Conservation (phyloP, 106 monocot genomes). For the Dioscorea alata region DNA sequence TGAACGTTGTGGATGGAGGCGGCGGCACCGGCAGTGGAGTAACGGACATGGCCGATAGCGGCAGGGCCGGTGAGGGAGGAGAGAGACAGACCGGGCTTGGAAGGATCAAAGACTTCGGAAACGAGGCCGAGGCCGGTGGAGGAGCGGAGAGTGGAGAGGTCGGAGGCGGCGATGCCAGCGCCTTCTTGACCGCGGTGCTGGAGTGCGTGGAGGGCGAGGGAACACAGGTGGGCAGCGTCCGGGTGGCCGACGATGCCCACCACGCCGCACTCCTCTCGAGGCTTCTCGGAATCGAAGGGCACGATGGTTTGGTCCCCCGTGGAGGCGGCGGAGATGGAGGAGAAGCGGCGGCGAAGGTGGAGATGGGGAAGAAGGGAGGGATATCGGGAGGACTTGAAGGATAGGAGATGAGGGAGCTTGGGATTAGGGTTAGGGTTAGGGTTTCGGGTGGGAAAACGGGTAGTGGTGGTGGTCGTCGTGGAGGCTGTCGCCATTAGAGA, state of each 20-base stretch:
- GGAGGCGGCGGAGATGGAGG: background rate
- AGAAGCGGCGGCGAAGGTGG: background rate
- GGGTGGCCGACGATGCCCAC: conserved; percentile 82
- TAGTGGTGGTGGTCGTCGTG: conserved; percentile 3
- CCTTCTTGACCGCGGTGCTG: conserved; percentile 96
- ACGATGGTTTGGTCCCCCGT: background rate
- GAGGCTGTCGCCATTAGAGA: conserved; percentile 14
- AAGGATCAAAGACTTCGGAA: conserved; percentile 60
- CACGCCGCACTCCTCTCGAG: conserved; percentile 92
- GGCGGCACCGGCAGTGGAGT: conserved; percentile 81
- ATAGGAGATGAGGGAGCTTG: background rate
- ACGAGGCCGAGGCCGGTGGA: conserved; percentile 80
- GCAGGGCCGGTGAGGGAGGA: conserved; percentile 51
- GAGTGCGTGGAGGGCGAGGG: conserved; percentile 75
- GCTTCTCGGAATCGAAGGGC: conserved; percentile 35
- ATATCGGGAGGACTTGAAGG: background rate
- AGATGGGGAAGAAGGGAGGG: background rate
- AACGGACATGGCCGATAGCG: conserved; percentile 91
- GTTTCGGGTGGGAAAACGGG: background rate
- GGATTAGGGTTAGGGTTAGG: background rate
- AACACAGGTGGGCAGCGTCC: conserved; percentile 62
- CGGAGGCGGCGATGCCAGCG: conserved; percentile 72
- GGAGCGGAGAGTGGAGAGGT: conserved; percentile 18
- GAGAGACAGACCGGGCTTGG: conserved; percentile 10
- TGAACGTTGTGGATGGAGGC: conserved; percentile 69